These are phyloP conservation scores for Carex pumila DNA, from an alignment of 176 grass and related monocot genomes.

Conservation along the genomic window DNA sequence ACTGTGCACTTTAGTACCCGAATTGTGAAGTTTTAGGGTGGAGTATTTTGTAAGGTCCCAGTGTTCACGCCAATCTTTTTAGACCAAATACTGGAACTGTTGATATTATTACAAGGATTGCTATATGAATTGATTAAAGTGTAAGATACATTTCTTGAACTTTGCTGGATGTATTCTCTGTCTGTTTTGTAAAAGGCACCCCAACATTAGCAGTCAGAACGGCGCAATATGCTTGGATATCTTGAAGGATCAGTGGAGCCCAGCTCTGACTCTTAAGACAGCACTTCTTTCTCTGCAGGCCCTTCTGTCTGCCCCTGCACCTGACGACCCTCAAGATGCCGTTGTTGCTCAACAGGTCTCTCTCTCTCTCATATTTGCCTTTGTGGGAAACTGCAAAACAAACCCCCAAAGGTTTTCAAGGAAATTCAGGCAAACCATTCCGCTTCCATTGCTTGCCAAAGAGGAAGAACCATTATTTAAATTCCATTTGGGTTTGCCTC, in stretches of 20 bases:
- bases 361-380: conserved; percentile 11
- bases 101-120: neutral
- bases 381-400: neutral
- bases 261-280: conserved; percentile 93
- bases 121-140: neutral
- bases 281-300: conserved; percentile 90
- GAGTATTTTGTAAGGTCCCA: neutral
- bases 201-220: conserved; percentile 98
- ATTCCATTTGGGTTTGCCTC: neutral
- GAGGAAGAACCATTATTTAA: neutral
- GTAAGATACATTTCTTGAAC: neutral
- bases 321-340: conserved; percentile 97
- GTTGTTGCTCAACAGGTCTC: conserved; percentile 93
- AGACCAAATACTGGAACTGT: neutral
- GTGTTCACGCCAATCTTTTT: neutral
- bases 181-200: conserved; percentile 64
- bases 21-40: neutral
- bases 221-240: conserved; percentile 99
- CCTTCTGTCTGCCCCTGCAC: conserved; percentile 80
- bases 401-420: neutral
- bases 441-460: neutral
- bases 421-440: neutral
- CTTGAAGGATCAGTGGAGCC: conserved; percentile 99
- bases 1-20: neutral
- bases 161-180: conserved; percentile 15